Base-by-base conservation (phyloP, 345 rosid species). In the Populus ilicifolia region DNA sequence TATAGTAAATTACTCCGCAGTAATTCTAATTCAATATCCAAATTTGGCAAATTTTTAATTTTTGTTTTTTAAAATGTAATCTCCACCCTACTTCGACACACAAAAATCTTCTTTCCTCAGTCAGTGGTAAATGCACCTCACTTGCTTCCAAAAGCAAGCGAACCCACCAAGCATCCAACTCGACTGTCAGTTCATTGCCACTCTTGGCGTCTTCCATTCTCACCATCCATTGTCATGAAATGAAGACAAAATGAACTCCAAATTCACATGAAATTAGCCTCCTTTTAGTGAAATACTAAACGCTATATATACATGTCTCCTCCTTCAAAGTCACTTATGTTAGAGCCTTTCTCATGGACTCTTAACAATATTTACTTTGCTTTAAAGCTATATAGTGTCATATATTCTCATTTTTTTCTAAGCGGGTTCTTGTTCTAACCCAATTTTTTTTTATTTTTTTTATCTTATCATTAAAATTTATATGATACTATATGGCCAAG, bases 191-290 rank as follows among this genome's bases (percentile, higher is more conserved):
- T 80, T 71, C 52, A 64, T 20, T 39, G 56, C 20, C 9, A 30
- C 27, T 67, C 33, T 69, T 68, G 85, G 74, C 86, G 71, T 86
- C 82, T 78, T 27, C 78, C 16, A 50, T 62, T 72, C 71, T 41
- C 71, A 69, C 77, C 70, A 35, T 33, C 36, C 36, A 43, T 17
- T 4, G 11, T 62, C 70, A 73, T 41, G 38, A 77, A 74, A 77
- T 77, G 78, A 84, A 77, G 75, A 76, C 80, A 77, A 89, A 90
- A 89, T 90, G 90, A 74, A 71, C 8, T 59, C 75, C 73, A 87
- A 90, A 89, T 90, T 84, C 87, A 87, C 80, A 83, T 86, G 89
- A 89, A 87, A 90, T 87, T 80, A 17, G 4, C 13, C 33, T 17
- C 13, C 35, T 5, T 12, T 38, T 8, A 2, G 52, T 13, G 46